Evolutionary conservation across 2,329 filamentous ascomycete species (phyloP).

Genomic region (Aspergillus texensis): DNA sequence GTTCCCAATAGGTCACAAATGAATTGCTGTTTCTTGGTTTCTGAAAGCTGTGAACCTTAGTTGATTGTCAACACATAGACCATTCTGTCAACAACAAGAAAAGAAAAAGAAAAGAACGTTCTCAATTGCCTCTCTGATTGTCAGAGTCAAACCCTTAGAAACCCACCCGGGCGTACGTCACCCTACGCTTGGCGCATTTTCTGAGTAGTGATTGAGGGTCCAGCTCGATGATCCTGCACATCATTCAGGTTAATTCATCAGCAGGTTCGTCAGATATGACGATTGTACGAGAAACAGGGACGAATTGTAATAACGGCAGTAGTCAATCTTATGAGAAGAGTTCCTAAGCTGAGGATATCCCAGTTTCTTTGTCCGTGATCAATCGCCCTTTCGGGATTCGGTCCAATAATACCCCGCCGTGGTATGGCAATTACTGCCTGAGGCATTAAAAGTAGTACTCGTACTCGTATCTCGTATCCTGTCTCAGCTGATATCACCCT

Average conservation of each 20-base stretch:
- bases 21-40: too few relatives aligned
- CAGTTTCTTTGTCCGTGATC: not conserved
- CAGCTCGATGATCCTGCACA: not conserved
- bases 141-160: not conserved
- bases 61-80: not conserved
- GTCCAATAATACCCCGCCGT: not conserved
- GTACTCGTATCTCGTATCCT: not conserved
- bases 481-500: not conserved
- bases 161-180: not conserved
- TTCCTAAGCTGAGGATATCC: too few relatives aligned
- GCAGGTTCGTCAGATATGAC: not conserved
- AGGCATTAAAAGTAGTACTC: not conserved
- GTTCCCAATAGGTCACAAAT: too few relatives aligned
- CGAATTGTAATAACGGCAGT: not conserved
- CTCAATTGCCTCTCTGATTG: not conserved
- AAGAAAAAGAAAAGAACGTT: not conserved
- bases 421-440: not conserved
- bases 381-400: not conserved
- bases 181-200: constrained; percentile 5
- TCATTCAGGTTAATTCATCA: not conserved
- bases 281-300: not conserved
- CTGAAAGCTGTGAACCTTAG: too few relatives aligned
- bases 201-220: not conserved
- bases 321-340: not conserved
- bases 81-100: not conserved